These are phyloP conservation scores for Colletotrichum orchidophilum DNA, from an alignment of 2,329 filamentous ascomycete genomes.

Conservation along the genomic window DNA sequence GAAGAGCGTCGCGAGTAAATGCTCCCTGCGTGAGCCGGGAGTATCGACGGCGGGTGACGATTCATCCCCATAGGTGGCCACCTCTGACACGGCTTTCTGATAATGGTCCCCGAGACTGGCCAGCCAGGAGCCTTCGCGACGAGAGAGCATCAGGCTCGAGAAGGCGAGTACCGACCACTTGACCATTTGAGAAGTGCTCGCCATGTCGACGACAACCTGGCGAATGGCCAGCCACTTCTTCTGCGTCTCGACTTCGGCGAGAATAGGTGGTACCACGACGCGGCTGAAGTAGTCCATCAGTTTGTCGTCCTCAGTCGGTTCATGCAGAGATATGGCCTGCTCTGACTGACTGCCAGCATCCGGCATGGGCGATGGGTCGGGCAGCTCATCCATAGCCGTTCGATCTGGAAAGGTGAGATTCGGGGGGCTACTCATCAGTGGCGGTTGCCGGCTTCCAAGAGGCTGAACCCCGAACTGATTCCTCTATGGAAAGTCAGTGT, in stretches of 20 bases:
- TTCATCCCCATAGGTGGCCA: constrained; percentile 35
- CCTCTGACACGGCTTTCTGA: constrained; percentile 46
- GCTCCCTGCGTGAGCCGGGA: constrained; percentile 46
- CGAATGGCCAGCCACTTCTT: constrained; percentile 61
- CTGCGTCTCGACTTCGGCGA: constrained; percentile 62
- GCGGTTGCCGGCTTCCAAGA: neutral
- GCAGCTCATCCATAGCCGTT: constrained; percentile 1
- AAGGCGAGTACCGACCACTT: constrained; percentile 60
- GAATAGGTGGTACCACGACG: constrained; percentile 60
- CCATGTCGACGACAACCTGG: constrained; percentile 57
- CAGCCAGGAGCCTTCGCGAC: constrained; percentile 42
- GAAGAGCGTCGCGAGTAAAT: constrained; percentile 60
- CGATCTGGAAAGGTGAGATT: constrained; percentile 13
- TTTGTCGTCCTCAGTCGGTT: constrained; percentile 10
- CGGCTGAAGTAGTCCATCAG: constrained; percentile 59
- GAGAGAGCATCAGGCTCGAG: constrained; percentile 54
- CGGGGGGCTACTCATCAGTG: constrained; percentile 11
- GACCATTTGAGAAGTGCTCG: constrained; percentile 56
- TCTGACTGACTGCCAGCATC: constrained; percentile 16
- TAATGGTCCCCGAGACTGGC: constrained; percentile 50
- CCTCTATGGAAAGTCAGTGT: neutral
- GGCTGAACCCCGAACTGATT: neutral
- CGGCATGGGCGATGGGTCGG: constrained; percentile 3
- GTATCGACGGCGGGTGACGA: constrained; percentile 20
- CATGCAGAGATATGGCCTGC: constrained; percentile 1